Evolutionary conservation across 1,139 yeast species (phyloP).

Genomic region (Pichia sp.): DNA sequence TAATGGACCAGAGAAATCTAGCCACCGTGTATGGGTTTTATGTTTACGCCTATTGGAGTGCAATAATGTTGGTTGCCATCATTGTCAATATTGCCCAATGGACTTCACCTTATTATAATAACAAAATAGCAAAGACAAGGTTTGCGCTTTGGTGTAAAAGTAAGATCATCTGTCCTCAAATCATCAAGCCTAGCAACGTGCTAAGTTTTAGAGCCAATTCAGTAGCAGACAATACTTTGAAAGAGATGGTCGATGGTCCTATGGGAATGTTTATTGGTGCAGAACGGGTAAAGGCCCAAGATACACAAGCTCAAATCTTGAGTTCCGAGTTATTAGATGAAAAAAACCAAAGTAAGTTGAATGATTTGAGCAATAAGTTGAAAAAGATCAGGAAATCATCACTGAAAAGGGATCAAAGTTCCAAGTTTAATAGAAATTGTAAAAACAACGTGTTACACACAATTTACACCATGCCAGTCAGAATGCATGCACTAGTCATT

Average conservation of each 20-base stretch:
- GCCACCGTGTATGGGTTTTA: slow-evolving; percentile 31
- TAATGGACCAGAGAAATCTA: slow-evolving; percentile 27
- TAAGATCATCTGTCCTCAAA: slow-evolving; percentile 31
- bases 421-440: slow-evolving; percentile 5
- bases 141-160: slow-evolving; percentile 29
- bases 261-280: slow-evolving; percentile 14
- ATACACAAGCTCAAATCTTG: slow-evolving; percentile 1
- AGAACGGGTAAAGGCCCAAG: slow-evolving; percentile 8
- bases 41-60: slow-evolving; percentile 31
- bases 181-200: slow-evolving; percentile 22
- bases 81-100: slow-evolving; percentile 29
- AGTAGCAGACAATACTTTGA: neutral
- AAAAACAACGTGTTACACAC: slow-evolving; percentile 10
- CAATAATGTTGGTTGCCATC: slow-evolving; percentile 24
- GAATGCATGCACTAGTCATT: slow-evolving; percentile 31
- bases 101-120: slow-evolving; percentile 31
- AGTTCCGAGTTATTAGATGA: slow-evolving; percentile 1
- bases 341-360: neutral
- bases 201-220: slow-evolving; percentile 1
- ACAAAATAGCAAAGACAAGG: slow-evolving; percentile 20
- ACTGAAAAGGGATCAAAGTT: neutral
- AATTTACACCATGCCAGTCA: slow-evolving; percentile 27
- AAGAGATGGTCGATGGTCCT: slow-evolving; percentile 10
- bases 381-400: neutral
- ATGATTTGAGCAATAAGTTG: neutral